Evolutionary conservation across 1,284 basidiomycete genomes (phyloP), one percentile per base, ranked within the genome.

Genomic region (Amylostereum chailletii): DNA sequence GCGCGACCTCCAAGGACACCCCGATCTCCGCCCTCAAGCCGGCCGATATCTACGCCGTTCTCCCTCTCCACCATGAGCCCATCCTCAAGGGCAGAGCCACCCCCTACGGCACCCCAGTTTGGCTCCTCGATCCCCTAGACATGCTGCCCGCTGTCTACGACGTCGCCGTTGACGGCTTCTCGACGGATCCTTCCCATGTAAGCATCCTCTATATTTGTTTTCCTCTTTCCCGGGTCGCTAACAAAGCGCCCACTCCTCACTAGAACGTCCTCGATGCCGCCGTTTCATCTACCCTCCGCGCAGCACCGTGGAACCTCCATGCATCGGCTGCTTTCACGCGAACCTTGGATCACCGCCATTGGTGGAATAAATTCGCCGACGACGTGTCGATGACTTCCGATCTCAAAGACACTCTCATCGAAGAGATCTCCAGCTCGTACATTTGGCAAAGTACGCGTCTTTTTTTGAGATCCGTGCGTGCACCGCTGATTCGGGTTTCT

Each of bases 311-410:
- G 70, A 64, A 71, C 19, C 54, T 72, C 11, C 61, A 58, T 4
- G 41, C 52, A 11, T 60, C 51, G 34, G 54, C 57, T 1, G 52
- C 49, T 9, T 52, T 71, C 19, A 39, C 42, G 26, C 57, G 58
- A 49, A 60, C 62, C 27, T 48, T 56, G 7, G 65, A 71, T 51
- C 71, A 73, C 2, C 59, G 67, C 5, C 52, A 59, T 3, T 57
- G 75, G 39, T 77, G 74, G 74, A 61, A 58, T 27, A 74, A 70
- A 49, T 73, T 75, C 52, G 67, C 70, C 3, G 59, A 67, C 46
- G 65, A 66, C 8, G 54, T 72, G 9, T 56, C 67, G 19, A 64
- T 75, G 38, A 57, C 66, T 29, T 59, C 66, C 46, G 59, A 60
- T 11, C 61, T 72, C 10, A 61, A 63, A 38, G 58, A 67, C 10